These are phyloP conservation scores for Aegilops bicornis DNA, from an alignment of 176 grass and related monocot species.

Conservation along the genomic window DNA sequence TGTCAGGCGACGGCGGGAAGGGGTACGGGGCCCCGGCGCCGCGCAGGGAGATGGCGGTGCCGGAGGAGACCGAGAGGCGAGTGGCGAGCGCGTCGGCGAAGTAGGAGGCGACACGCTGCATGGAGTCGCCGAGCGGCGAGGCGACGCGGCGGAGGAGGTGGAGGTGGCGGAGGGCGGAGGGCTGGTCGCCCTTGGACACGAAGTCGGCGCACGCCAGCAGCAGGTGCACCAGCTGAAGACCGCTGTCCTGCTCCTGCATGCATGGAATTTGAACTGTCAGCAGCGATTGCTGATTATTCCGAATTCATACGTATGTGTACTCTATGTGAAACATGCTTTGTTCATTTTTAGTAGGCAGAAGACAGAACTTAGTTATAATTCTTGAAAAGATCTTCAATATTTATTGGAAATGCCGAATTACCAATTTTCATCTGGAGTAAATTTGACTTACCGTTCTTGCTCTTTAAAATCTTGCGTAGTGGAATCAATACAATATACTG, in stretches of 20 bases:
- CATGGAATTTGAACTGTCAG: not conserved
- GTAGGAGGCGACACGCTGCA: conserved; percentile 62
- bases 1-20: conserved; percentile 42
- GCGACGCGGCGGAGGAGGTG: conserved; percentile 51
- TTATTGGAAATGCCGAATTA: not conserved
- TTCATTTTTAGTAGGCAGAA: not conserved
- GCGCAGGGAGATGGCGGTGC: conserved; percentile 38
- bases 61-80: conserved; percentile 43
- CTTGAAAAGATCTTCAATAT: not conserved
- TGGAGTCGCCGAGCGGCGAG: conserved; percentile 68
- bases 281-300: not conserved
- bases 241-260: conserved; percentile 68
- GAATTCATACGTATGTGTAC: not conserved
- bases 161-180: conserved; percentile 45
- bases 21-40: conserved; percentile 20
- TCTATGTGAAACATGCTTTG: not conserved
- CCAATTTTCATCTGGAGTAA: not conserved
- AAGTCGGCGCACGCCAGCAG: conserved; percentile 79
- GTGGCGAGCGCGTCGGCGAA: conserved; percentile 55
- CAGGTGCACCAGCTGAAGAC: conserved; percentile 73
- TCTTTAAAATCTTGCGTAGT: no score
- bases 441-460: not conserved
- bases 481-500: no score
- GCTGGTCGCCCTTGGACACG: conserved; percentile 59
- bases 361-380: not conserved